Conservation (phyloP, 148 eudicot species). For the Chenopodium quinoa region DNA sequence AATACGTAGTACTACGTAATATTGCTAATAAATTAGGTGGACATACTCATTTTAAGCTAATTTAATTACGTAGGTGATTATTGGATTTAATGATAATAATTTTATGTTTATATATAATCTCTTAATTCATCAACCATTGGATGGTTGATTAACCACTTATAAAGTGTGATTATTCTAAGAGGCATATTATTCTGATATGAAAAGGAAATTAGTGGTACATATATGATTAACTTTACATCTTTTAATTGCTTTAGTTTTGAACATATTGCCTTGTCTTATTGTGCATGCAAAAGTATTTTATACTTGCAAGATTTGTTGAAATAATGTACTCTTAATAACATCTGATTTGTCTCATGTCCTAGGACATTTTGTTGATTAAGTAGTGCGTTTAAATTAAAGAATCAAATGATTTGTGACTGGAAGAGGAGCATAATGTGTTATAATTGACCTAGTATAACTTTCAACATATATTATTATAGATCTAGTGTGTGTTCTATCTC, state of each 20-base stretch:
- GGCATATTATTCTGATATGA: slow-evolving; percentile 5
- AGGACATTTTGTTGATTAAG: background rate
- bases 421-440: too few species aligned
- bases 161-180: background rate
- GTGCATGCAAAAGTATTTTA: background rate
- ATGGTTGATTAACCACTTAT: slow-evolving; percentile 3
- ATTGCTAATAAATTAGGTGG: background rate
- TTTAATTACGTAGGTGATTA: background rate
- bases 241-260: background rate
- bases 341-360: background rate
- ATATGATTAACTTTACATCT: background rate
- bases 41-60: background rate
- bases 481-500: too few species aligned
- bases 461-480: too few species aligned
- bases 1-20: background rate
- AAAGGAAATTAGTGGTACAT: slow-evolving; percentile 8
- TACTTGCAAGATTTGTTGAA: background rate
- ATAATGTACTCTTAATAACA: background rate
- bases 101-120: background rate
- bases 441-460: too few species aligned
- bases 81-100: background rate
- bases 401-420: too few species aligned
- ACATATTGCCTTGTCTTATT: background rate
- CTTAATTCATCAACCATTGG: background rate
- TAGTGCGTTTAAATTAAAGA: too few species aligned